phyloP scores from a whole-genome alignment of 2,329 filamentous ascomycete genomes.

The Cercospora citrullina region DNA sequence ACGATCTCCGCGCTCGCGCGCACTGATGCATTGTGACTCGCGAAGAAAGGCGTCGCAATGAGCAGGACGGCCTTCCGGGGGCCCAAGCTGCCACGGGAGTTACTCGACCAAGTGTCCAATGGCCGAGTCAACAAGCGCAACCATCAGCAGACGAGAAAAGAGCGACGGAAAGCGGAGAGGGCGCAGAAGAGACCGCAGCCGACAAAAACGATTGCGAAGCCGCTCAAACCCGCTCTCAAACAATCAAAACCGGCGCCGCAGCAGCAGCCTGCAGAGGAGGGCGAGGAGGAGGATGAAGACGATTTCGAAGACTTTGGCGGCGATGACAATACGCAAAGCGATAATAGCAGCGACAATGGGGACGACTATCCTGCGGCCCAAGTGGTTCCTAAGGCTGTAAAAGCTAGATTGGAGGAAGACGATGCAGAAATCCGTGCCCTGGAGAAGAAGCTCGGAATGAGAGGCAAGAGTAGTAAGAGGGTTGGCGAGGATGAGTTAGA shows the following conservation, averaged over 20 bases:
- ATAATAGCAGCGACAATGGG: not conserved
- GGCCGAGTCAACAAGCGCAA: slow-evolving; percentile 27
- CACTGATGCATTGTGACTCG: not conserved
- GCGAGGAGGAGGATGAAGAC: slow-evolving; percentile 24
- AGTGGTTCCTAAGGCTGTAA: slow-evolving; percentile 26
- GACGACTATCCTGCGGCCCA: slow-evolving; percentile 22
- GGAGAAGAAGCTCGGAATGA: slow-evolving; percentile 84
- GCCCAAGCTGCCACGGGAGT: slow-evolving; percentile 49
- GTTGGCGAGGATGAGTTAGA: slow-evolving; percentile 83
- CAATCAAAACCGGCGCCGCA: slow-evolving; percentile 12
- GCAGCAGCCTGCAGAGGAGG: slow-evolving; percentile 12
- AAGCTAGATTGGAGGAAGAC: slow-evolving; percentile 68
- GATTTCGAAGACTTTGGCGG: slow-evolving; percentile 39
- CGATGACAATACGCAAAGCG: slow-evolving; percentile 28
- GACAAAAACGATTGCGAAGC: not conserved
- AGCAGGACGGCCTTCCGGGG: slow-evolving; percentile 31
- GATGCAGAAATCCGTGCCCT: slow-evolving; percentile 85
- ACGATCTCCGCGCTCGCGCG: not conserved
- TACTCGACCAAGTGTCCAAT: slow-evolving; percentile 46
- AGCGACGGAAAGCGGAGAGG: slow-evolving; percentile 64
- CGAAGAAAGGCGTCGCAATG: slow-evolving; percentile 24
- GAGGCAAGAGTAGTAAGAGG: slow-evolving; percentile 66
- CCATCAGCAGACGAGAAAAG: slow-evolving; percentile 34
- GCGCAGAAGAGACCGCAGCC: slow-evolving; percentile 55
- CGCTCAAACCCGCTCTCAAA: not conserved